Percentiles rank a stretch among this genome's conserved stretches.
phyloP scores from a whole-genome alignment of 2,329 filamentous ascomycete species.

The Phialophora expanda region DNA sequence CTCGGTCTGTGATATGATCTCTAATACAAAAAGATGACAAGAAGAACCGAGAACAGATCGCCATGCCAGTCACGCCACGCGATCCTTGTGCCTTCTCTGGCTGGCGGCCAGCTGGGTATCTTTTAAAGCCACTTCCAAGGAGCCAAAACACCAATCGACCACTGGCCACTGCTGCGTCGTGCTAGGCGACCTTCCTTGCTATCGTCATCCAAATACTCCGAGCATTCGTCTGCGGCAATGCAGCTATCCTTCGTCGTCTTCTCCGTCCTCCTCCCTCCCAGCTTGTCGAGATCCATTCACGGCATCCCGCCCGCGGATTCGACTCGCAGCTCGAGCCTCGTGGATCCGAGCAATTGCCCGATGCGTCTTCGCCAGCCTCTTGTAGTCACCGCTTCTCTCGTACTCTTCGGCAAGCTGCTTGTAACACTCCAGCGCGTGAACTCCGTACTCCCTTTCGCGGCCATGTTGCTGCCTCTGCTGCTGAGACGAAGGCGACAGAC shows the following conservation, averaged over 20 bases:
- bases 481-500: slow-evolving; percentile 31
- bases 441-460: slow-evolving; percentile 44
- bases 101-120: not conserved
- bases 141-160: not conserved
- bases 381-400: slow-evolving; percentile 84
- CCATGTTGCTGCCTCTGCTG: slow-evolving; percentile 33
- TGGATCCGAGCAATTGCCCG: slow-evolving; percentile 91
- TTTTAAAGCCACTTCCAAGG: not conserved
- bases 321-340: slow-evolving; percentile 56
- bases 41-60: not conserved
- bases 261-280: slow-evolving; percentile 26
- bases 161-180: not conserved
- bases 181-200: not conserved
- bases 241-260: slow-evolving; percentile 29
- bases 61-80: not conserved
- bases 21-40: not conserved
- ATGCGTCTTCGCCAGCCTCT: slow-evolving; percentile 86
- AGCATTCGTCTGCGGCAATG: not conserved
- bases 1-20: not conserved
- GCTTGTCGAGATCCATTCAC: slow-evolving; percentile 25
- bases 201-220: not conserved
- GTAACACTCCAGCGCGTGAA: slow-evolving; percentile 71
- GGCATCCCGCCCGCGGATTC: slow-evolving; percentile 17
- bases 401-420: slow-evolving; percentile 92
- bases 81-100: not conserved